Evolutionary conservation across 352 stramenopile species (phyloP).

Genomic region (Thraustochytrium striatum): DNA sequence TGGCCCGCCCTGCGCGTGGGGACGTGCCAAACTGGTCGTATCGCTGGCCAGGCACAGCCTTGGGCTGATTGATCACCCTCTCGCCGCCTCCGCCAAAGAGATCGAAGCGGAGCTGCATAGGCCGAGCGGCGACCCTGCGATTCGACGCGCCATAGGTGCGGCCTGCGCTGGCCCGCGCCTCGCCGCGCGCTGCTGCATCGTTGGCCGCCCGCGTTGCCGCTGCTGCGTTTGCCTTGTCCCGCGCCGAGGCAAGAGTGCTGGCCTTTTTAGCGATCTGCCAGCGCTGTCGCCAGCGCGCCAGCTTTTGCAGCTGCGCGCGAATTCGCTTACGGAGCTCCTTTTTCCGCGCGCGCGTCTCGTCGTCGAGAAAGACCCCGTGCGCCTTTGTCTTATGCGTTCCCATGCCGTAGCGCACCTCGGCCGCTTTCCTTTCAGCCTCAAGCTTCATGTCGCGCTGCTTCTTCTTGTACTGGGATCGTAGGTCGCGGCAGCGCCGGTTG

Average conservation of each 20-base stretch:
- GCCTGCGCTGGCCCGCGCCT: no score
- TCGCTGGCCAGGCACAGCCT: no score
- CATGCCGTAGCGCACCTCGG: neutral
- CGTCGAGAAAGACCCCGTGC: slow-evolving; percentile 5
- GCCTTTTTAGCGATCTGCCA: slow-evolving; percentile 29
- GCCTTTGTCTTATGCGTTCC: neutral
- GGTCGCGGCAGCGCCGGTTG: slow-evolving; percentile 2
- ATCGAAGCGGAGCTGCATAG: no score
- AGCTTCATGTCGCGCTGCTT: neutral
- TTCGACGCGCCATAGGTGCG: no score
- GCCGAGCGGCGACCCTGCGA: no score
- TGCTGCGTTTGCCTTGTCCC: no score
- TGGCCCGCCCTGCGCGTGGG: no score
- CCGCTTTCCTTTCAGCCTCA: neutral
- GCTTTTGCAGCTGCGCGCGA: neutral
- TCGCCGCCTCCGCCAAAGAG: no score
- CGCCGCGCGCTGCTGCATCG: no score
- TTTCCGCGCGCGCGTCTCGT: slow-evolving; percentile 38
- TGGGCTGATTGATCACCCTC: no score
- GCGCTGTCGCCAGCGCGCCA: slow-evolving; percentile 21
- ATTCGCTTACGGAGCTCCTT: slow-evolving; percentile 11
- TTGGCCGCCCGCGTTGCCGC: no score
- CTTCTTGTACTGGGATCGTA: slow-evolving; percentile 1
- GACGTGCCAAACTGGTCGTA: no score
- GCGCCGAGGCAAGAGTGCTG: neutral